Evolutionary conservation across 257 asterid species (phyloP).

Genomic region (Rehmannia glutinosa): DNA sequence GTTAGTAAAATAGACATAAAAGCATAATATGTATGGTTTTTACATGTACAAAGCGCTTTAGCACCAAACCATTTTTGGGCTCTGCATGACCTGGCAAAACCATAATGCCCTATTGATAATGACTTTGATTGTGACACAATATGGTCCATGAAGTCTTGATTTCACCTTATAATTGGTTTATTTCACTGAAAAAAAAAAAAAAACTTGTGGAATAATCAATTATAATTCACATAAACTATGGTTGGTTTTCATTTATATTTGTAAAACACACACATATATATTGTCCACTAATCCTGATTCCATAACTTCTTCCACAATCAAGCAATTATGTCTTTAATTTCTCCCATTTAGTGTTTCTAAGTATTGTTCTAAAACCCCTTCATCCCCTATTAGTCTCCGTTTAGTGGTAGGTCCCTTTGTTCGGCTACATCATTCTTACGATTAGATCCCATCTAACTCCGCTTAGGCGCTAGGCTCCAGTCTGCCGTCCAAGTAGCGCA

Average conservation of each 20-base stretch:
- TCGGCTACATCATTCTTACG: too few relatives aligned
- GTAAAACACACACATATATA: background rate
- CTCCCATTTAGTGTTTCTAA: too few relatives aligned
- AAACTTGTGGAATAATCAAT: background rate
- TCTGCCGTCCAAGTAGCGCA: too few relatives aligned
- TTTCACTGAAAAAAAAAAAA: background rate
- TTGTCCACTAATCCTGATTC: too few relatives aligned
- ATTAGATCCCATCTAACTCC: too few relatives aligned
- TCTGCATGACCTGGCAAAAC: constrained; percentile 20
- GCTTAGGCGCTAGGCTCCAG: too few relatives aligned
- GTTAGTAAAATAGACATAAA: background rate
- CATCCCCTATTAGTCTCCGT: too few relatives aligned
- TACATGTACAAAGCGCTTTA: constrained; percentile 12
- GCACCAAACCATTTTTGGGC: constrained; percentile 22
- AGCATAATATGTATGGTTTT: constrained; percentile 16
- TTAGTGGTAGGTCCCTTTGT: too few relatives aligned
- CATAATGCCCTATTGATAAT: constrained; percentile 30
- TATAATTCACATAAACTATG: background rate
- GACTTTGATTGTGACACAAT: constrained; percentile 30
- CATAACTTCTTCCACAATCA: background rate
- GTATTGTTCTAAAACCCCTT: too few relatives aligned
- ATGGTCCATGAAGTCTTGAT: constrained; percentile 22
- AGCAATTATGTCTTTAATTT: background rate
- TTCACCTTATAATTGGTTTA: background rate
- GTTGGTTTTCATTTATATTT: background rate